Evolutionary conservation across 331 rosid genomes (phyloP).

Genomic region (Prunus yedoensis): DNA sequence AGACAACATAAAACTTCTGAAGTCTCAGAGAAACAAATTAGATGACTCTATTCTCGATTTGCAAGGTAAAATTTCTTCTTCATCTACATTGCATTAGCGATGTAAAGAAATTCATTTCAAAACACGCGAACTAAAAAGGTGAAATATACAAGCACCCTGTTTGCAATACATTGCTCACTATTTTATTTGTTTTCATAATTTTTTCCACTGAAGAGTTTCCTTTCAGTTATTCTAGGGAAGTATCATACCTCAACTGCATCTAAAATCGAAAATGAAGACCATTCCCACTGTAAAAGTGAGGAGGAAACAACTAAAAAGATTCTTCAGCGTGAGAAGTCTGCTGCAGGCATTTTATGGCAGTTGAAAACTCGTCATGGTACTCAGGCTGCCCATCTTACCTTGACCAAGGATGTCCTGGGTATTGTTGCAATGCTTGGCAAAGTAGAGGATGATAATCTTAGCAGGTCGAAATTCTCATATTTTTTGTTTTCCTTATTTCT

Average conservation of each 20-base stretch:
- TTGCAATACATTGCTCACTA: neutral
- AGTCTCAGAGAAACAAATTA: slow-evolving; percentile 52
- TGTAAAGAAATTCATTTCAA: neutral
- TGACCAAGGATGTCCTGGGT: slow-evolving; percentile 69
- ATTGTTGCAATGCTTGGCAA: slow-evolving; percentile 74
- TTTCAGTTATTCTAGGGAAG: slow-evolving; percentile 51
- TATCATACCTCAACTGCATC: slow-evolving; percentile 37
- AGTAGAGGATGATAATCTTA: slow-evolving; percentile 70
- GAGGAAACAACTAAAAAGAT: slow-evolving; percentile 56
- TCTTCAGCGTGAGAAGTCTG: slow-evolving; percentile 60
- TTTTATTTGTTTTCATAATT: slow-evolving; percentile 16
- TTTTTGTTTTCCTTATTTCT: slow-evolving; percentile 7
- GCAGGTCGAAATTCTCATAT: slow-evolving; percentile 45
- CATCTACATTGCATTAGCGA: neutral
- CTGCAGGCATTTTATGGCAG: slow-evolving; percentile 78
- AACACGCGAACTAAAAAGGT: neutral
- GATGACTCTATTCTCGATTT: slow-evolving; percentile 63
- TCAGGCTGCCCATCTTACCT: slow-evolving; percentile 50
- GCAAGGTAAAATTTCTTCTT: slow-evolving; percentile 51
- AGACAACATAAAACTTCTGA: slow-evolving; percentile 52
- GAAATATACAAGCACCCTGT: neutral
- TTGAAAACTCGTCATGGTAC: slow-evolving; percentile 52
- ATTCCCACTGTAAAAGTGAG: slow-evolving; percentile 30
- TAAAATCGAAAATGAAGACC: slow-evolving; percentile 30
- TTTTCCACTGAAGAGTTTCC: slow-evolving; percentile 25